Conservation (phyloP, 768 basidiomycete genomes). For the Hypholoma sublateritium region DNA sequence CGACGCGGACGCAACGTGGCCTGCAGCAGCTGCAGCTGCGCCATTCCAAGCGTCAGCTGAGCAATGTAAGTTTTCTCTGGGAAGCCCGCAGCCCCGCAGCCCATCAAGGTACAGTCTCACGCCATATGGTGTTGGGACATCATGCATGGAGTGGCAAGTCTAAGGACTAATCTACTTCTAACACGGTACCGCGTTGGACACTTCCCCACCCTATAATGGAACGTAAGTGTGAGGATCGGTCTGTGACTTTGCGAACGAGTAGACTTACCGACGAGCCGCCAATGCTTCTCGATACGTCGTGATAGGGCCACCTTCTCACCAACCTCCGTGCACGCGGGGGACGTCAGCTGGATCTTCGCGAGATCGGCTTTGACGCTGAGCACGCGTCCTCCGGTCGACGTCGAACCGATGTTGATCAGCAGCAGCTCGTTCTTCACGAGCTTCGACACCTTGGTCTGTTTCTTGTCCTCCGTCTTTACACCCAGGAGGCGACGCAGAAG, state of each 20-base stretch:
- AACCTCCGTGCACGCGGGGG: slow-evolving; percentile 93
- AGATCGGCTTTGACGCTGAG: slow-evolving; percentile 92
- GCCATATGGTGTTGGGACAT: not conserved
- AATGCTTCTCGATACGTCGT: slow-evolving; percentile 95
- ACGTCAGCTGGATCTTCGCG: slow-evolving; percentile 91
- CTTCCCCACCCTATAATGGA: slow-evolving; percentile 60
- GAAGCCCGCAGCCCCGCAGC: no score
- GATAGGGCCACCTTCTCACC: slow-evolving; percentile 97
- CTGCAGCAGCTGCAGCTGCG: no score
- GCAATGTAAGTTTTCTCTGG: no score
- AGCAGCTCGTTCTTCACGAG: slow-evolving; percentile 88
- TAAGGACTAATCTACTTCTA: slow-evolving; percentile 66
- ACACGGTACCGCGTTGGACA: slow-evolving; percentile 79
- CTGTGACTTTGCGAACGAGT: not conserved
- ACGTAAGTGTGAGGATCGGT: slow-evolving; percentile 2
- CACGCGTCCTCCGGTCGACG: slow-evolving; percentile 95
- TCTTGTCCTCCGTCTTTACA: slow-evolving; percentile 98
- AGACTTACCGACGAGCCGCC: slow-evolving; percentile 89
- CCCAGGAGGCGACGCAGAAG: slow-evolving; percentile 93
- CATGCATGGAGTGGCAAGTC: not conserved
- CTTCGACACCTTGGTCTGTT: slow-evolving; percentile 94
- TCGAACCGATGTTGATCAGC: slow-evolving; percentile 97
- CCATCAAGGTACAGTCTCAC: no score
- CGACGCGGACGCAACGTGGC: no score
- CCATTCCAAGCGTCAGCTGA: no score